A percentile compares a stretch with the other conserved stretches of the same genome.
phyloP scores from a whole-genome alignment of 192 early-diverging fungal species.

The Chytriomyces confervae region DNA sequence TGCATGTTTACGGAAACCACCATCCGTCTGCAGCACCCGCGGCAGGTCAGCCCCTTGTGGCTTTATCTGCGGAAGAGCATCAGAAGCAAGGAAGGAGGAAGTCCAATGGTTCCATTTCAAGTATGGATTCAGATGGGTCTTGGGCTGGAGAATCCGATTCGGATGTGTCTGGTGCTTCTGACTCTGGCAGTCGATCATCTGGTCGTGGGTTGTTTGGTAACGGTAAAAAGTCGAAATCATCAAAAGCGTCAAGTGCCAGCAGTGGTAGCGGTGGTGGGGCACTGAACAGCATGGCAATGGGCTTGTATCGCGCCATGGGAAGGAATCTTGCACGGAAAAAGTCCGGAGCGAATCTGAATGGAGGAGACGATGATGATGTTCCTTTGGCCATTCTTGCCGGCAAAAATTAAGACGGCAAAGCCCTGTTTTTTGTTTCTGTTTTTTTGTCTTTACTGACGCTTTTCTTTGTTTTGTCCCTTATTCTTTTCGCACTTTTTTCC shows the following conservation, averaged over 20 bases:
- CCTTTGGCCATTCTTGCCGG: constrained; percentile 26
- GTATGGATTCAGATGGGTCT: constrained; percentile 4
- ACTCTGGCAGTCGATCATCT: not conserved
- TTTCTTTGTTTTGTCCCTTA: not conserved
- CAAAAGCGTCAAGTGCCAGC: not conserved
- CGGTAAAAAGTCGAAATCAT: not conserved
- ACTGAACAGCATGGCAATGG: constrained; percentile 4
- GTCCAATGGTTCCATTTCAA: not conserved
- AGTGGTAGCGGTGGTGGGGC: not conserved
- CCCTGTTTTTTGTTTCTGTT: constrained; percentile 9
- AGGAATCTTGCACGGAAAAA: constrained; percentile 1
- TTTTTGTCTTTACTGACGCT: constrained; percentile 1
- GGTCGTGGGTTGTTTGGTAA: not conserved
- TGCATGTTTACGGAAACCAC: not conserved
- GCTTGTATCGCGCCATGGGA: constrained; percentile 1
- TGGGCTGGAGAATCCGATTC: constrained; percentile 7
- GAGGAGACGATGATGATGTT: constrained; percentile 28
- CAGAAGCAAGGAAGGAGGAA: constrained; percentile 2
- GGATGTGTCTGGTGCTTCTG: not conserved
- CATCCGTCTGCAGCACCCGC: too few species aligned
- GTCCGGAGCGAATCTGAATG: not conserved
- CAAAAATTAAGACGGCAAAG: not conserved
- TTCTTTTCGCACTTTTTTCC: not conserved
- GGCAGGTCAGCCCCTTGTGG: too few species aligned
- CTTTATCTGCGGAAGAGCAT: not conserved